Conservation (phyloP, 2,329 filamentous ascomycete genomes). For the Rhynchosporium graminicola region DNA sequence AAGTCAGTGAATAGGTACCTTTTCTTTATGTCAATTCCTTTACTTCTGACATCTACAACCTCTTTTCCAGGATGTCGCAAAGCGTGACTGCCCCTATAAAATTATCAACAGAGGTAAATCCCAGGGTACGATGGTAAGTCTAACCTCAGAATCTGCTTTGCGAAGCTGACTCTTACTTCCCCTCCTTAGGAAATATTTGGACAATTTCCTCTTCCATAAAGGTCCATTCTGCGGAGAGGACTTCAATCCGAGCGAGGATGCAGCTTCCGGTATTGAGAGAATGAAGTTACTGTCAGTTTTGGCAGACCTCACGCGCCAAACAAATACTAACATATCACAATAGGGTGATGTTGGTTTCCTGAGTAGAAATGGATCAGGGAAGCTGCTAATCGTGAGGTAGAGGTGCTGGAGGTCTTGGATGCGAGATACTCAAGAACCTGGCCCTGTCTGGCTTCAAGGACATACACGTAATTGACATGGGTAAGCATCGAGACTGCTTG, state of each 20-base stretch:
- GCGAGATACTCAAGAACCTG: conserved; percentile 94
- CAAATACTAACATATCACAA: conserved; percentile 20
- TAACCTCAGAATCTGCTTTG: neutral
- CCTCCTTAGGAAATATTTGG: conserved; percentile 73
- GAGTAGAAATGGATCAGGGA: neutral
- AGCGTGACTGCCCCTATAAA: conserved; percentile 33
- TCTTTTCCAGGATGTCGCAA: conserved; percentile 32
- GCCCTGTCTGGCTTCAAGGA: conserved; percentile 94
- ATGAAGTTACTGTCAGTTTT: conserved; percentile 70
- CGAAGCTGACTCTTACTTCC: conserved; percentile 18
- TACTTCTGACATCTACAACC: neutral
- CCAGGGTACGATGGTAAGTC: conserved; percentile 32
- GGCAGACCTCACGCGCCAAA: conserved; percentile 21
- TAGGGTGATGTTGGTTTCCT: conserved; percentile 39
- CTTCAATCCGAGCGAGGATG: conserved; percentile 50
- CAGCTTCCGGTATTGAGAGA: conserved; percentile 58
- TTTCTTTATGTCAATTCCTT: neutral
- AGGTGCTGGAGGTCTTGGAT: conserved; percentile 90
- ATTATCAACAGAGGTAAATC: conserved; percentile 12
- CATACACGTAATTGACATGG: conserved; percentile 99
- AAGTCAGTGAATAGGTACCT: conserved; percentile 4
- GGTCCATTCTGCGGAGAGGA: conserved; percentile 80
- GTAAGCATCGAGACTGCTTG: conserved; percentile 47
- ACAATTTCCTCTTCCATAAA: conserved; percentile 72
- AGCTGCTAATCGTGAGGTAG: conserved; percentile 49